Percentiles rank a stretch among this genome's conserved stretches.
phyloP scores from a whole-genome alignment of 2,329 filamentous ascomycete genomes.

The Neobulgaria alba region DNA sequence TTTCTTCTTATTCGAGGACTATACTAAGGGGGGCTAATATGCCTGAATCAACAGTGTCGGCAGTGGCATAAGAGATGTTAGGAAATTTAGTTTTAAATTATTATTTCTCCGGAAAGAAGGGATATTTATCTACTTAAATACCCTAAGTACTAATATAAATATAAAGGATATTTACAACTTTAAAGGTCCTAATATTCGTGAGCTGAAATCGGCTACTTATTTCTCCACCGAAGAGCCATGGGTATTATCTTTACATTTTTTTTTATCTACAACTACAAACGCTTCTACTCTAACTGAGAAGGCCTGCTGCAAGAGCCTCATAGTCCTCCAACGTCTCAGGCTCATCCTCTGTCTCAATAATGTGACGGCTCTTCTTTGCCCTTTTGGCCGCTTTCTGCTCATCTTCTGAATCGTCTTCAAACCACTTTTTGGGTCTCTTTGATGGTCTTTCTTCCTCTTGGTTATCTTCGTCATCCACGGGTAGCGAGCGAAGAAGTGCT shows the following conservation, averaged over 20 bases:
- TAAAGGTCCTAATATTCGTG: too few species aligned
- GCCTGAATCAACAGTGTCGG: too few species aligned
- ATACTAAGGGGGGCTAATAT: too few species aligned
- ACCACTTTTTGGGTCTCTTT: slow-evolving; percentile 73
- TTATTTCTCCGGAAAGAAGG: too few species aligned
- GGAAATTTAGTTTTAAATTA: too few species aligned
- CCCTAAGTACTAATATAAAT: too few species aligned
- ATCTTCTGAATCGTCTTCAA: slow-evolving; percentile 1
- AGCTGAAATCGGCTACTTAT: too few species aligned
- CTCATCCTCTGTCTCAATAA: slow-evolving; percentile 55
- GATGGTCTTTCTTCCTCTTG: slow-evolving; percentile 45
- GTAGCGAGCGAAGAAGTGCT: slow-evolving; percentile 49
- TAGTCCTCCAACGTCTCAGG: slow-evolving; percentile 74
- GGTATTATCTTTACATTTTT: slow-evolving; percentile 15
- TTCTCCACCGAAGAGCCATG: not conserved
- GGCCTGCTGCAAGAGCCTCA: slow-evolving; percentile 65
- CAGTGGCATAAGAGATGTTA: too few species aligned
- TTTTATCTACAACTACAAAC: slow-evolving; percentile 2
- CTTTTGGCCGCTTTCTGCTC: slow-evolving; percentile 30
- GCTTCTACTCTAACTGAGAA: slow-evolving; percentile 55
- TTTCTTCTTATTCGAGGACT: too few species aligned
- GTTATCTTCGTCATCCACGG: slow-evolving; percentile 44
- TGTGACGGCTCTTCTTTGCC: slow-evolving; percentile 40
- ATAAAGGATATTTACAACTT: too few species aligned
- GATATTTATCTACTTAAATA: too few species aligned